These are phyloP conservation scores for Phytophthora quininea DNA, from an alignment of 352 stramenopile species.

Conservation along the genomic window DNA sequence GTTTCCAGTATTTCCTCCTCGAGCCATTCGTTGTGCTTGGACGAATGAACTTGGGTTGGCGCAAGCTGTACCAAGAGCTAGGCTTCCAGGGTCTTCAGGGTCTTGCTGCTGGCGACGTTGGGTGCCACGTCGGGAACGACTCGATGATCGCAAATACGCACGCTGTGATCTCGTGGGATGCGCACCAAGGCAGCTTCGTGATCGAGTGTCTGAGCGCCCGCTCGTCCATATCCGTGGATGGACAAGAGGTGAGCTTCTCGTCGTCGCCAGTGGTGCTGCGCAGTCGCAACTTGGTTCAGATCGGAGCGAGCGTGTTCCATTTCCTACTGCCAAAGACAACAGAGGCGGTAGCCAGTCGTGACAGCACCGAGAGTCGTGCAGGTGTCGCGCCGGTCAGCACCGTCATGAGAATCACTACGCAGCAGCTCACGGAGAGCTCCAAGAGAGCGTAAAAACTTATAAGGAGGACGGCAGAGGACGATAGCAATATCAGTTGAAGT, in stretches of 20 bases:
- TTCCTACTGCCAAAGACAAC: conserved; percentile 73
- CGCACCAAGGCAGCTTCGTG: conserved; percentile 47
- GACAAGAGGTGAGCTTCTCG: conserved; percentile 51
- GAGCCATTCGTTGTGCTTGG: conserved; percentile 70
- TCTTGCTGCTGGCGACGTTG: conserved; percentile 53
- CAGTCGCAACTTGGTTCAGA: conserved; percentile 66
- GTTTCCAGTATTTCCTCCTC: conserved; percentile 78
- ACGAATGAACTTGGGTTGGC: conserved; percentile 58
- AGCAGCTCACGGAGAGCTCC: neutral
- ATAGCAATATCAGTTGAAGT: neutral
- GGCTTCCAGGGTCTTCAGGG: conserved; percentile 53
- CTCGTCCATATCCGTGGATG: conserved; percentile 73
- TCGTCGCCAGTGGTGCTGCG: conserved; percentile 48
- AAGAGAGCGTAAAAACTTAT: neutral
- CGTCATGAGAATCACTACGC: neutral
- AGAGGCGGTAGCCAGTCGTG: conserved; percentile 1
- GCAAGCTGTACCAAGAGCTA: conserved; percentile 60
- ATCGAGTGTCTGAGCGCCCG: conserved; percentile 71
- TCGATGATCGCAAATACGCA: conserved; percentile 59
- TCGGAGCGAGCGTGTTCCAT: conserved; percentile 73
- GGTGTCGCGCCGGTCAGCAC: conserved; percentile 2
- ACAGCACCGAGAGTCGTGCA: conserved; percentile 31
- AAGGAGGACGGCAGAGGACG: neutral
- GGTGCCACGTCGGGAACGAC: conserved; percentile 81
- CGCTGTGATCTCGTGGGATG: conserved; percentile 75